Conservation (phyloP, 2,329 filamentous ascomycete species). For the Xylariomycetidae sp. region DNA sequence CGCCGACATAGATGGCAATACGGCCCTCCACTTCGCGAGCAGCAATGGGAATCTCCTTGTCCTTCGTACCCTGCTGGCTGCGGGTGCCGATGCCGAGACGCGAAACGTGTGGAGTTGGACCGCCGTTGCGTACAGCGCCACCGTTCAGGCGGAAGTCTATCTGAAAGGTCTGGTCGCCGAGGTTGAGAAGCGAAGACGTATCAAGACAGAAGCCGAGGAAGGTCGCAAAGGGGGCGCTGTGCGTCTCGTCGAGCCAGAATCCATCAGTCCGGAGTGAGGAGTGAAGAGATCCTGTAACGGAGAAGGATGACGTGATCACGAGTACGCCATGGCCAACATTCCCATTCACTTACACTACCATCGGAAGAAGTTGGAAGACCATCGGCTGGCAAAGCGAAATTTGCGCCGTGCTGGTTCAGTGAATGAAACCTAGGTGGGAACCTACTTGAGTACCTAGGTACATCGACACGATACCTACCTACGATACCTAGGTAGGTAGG, state of each 20-base stretch:
- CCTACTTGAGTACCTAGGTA: no score
- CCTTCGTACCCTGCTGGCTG: slow-evolving; percentile 69
- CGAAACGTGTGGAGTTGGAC: slow-evolving; percentile 78
- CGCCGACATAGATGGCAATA: slow-evolving; percentile 72
- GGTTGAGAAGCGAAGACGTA: slow-evolving; percentile 55
- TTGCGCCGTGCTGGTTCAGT: no score
- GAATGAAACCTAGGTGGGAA: no score
- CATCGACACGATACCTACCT: no score
- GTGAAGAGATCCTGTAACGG: no score
- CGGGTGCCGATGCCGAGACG: slow-evolving; percentile 69
- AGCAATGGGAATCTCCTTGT: slow-evolving; percentile 76
- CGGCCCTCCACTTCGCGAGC: slow-evolving; percentile 80
- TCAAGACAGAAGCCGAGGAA: slow-evolving; percentile 32
- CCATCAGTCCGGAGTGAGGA: slow-evolving; percentile 30
- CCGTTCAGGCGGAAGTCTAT: slow-evolving; percentile 79
- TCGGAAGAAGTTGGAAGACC: no score
- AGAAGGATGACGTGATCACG: no score
- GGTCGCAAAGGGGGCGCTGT: slow-evolving; percentile 38
- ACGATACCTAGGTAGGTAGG: no score
- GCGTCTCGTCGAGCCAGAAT: slow-evolving; percentile 38
- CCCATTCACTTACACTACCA: no score
- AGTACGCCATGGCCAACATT: no score
- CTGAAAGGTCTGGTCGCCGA: slow-evolving; percentile 73
- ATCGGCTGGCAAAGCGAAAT: no score
- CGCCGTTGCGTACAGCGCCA: slow-evolving; percentile 76